phyloP scores from a whole-genome alignment of 768 basidiomycete genomes.

The Lentinula raphanica region DNA sequence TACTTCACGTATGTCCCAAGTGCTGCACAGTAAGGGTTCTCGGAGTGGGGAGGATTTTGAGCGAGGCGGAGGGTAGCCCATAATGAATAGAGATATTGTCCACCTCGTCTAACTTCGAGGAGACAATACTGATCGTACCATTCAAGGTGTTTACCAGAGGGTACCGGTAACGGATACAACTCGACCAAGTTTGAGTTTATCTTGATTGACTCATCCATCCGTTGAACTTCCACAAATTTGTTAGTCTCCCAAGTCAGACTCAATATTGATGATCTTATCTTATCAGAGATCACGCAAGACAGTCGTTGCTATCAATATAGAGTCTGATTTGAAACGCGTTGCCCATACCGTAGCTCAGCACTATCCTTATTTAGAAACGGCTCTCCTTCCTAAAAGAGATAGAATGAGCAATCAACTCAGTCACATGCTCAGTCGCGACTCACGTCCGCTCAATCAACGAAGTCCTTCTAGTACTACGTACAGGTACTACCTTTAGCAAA shows the following conservation, averaged over 20 bases:
- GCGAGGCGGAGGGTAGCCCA: too few relatives aligned
- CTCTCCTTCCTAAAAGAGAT: neutral
- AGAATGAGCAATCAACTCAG: neutral
- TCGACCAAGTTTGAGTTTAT: too few relatives aligned
- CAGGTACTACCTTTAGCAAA: neutral
- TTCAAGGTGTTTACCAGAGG: too few relatives aligned
- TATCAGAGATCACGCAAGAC: neutral
- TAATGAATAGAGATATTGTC: too few relatives aligned
- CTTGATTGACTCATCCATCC: too few relatives aligned
- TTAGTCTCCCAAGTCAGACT: neutral
- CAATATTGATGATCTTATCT: neutral
- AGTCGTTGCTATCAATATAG: neutral
- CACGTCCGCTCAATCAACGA: neutral
- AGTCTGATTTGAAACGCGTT: neutral
- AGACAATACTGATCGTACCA: too few relatives aligned
- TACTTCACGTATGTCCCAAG: too few relatives aligned
- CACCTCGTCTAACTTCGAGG: too few relatives aligned
- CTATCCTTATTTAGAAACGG: neutral
- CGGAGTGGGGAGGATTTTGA: too few relatives aligned
- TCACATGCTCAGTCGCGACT: neutral
- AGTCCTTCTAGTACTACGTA: neutral
- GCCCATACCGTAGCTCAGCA: neutral
- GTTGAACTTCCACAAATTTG: too few relatives aligned
- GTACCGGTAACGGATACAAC: too few relatives aligned
- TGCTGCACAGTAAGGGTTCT: too few relatives aligned